phyloP scores from a whole-genome alignment of 139 green algal species.

The Chlorella sorokiniana region DNA sequence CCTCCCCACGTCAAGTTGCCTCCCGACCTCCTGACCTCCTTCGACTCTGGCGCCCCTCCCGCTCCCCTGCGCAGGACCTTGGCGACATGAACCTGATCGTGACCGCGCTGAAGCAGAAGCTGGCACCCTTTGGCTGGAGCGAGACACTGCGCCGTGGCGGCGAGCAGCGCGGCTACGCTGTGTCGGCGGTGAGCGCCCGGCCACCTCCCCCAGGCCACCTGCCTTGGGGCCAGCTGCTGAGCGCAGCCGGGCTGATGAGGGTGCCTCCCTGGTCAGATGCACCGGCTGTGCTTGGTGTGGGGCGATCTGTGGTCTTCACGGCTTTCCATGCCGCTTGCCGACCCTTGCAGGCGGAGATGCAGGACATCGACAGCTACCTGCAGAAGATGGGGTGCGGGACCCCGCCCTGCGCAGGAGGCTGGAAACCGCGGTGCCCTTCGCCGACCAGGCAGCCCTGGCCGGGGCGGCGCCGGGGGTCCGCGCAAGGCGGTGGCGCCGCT shows the following conservation, averaged over 20 bases:
- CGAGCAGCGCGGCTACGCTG: constrained; percentile 28
- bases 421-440: constrained; percentile 45
- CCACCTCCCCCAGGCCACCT: too few species aligned
- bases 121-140: constrained; percentile 60
- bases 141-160: constrained; percentile 36
- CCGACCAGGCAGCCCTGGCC: not conserved
- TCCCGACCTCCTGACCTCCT: not conserved
- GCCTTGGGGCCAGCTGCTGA: not conserved
- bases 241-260: not conserved
- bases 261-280: not conserved
- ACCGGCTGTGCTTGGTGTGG: not conserved
- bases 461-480: not conserved
- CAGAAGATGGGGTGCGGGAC: constrained; percentile 80
- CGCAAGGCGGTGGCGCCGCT: constrained; percentile 7
- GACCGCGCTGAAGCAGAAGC: constrained; percentile 52
- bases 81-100: constrained; percentile 67
- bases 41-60: not conserved
- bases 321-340: too few species aligned
- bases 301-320: too few species aligned
- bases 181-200: constrained; percentile 18
- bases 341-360: constrained; percentile 55
- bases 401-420: constrained; percentile 46
- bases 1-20: too few species aligned
- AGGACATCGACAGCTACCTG: constrained; percentile 80
- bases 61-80: constrained; percentile 23